A percentile compares a stretch with the other conserved stretches of the same genome.
These are phyloP conservation scores for Septoria petroselini DNA, from an alignment of 2,329 filamentous ascomycete genomes.

Conservation along the genomic window DNA sequence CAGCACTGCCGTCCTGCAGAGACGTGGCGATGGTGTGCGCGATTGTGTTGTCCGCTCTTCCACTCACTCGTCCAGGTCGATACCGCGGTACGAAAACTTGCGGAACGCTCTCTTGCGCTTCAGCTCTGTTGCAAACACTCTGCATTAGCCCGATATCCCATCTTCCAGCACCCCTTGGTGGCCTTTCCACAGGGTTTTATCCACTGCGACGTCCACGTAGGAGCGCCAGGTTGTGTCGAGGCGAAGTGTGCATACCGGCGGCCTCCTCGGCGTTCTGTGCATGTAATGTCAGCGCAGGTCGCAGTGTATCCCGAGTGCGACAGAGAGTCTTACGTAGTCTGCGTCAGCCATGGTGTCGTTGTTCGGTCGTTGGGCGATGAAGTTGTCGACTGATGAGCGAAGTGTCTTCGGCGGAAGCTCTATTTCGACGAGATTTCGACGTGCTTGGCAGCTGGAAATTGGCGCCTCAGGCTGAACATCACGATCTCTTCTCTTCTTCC, in stretches of 20 bases:
- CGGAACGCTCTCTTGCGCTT: conserved; percentile 99
- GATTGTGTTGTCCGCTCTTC: conserved; percentile 5
- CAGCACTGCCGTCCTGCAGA: conserved; percentile 14
- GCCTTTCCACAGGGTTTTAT: conserved; percentile 44
- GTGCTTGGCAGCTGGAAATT: no score
- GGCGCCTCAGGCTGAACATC: no score
- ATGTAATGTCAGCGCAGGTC: conserved; percentile 20
- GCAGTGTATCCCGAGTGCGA: conserved; percentile 17
- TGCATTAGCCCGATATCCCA: conserved; percentile 39
- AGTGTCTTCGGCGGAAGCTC: no score
- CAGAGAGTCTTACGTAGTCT: conserved; percentile 73
- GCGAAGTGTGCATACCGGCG: conserved; percentile 58
- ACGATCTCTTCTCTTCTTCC: no score
- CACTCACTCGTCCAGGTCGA: conserved; percentile 98
- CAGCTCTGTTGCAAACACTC: conserved; percentile 62
- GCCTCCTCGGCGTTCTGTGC: conserved; percentile 91
- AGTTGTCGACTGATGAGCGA: conserved; percentile 28
- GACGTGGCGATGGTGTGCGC: conserved; percentile 10
- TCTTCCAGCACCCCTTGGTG: conserved; percentile 43
- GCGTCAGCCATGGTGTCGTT: conserved; percentile 72
- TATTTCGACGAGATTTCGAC: no score
- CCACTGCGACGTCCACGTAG: conserved; percentile 30
- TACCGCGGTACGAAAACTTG: conserved; percentile 99
- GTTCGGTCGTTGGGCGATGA: conserved; percentile 38
- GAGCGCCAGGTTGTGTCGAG: conserved; percentile 27